Evolutionary conservation across 2,329 filamentous ascomycete species (phyloP), one percentile per base, ranked within the genome.

Genomic region (Paracoccidioides lutzii): DNA sequence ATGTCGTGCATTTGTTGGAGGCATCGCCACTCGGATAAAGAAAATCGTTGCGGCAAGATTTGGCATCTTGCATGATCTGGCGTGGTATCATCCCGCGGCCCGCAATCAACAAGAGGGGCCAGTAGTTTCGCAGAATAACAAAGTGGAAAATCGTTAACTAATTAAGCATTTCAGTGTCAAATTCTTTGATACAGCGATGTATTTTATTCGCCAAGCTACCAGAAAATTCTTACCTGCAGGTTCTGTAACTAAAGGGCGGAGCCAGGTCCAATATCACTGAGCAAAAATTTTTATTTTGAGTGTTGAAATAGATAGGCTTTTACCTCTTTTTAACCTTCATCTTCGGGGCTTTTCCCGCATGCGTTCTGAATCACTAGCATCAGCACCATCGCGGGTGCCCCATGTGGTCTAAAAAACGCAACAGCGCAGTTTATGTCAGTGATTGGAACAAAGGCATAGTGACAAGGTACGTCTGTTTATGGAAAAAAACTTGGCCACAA

Each of bases 351-450:
- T 61, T 40, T 60, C 55, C 42, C 57, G 56, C 60, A 61, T 60
- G 6, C 60, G 59, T 35, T 61, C 60, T 14, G 55, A 58, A 48
- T 61, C 60, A 45, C 91, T 85, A 61, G 83, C 79, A 70, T 95
- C 89, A 67, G 87, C 89, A 64, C 90, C 89, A 61, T 87, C 86
- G 69, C 89, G 84, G 72, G 87, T 94, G 65, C 89, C 89, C 89
- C 89, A 95, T 43, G 88, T 90, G 41, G 89, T 95, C 89, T 95
- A 67, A 52, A 67, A 52, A 37, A 40, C 12, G 35, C 35, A 44
- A 52, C 22, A 55, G 42, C 33, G 48, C 54, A 51, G 49, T 30
- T 22, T 10, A 49, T 60, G 52, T 58, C 40, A 52, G 46, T 35
- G 35, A 57, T 38, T 33, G 38, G 33, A 35, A 22, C 22, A 22